Evolutionary conservation across 305 asterid genomes (phyloP).

Genomic region (Fraxinus nigra): DNA sequence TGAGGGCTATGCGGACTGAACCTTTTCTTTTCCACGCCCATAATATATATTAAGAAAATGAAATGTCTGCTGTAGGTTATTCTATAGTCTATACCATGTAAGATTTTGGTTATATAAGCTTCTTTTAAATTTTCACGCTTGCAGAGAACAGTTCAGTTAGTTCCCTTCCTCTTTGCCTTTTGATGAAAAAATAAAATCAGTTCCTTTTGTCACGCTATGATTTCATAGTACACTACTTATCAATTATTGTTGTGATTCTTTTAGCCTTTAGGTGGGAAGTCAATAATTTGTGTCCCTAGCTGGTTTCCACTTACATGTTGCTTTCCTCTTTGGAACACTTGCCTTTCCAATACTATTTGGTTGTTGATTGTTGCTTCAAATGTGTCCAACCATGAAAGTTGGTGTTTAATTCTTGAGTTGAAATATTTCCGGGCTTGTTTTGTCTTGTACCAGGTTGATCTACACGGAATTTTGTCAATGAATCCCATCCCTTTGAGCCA

Average conservation of each 20-base stretch:
- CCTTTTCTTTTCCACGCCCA: constrained; percentile 10
- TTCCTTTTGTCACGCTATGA: not conserved
- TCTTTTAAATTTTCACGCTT: not conserved
- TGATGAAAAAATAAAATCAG: not conserved
- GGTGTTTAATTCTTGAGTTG: not conserved
- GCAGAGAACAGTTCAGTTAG: not conserved
- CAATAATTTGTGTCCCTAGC: not conserved
- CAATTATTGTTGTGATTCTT: not conserved
- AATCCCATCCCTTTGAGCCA: constrained; percentile 45
- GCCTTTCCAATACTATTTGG: not conserved
- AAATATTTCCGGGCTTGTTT: not conserved
- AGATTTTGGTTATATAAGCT: not conserved
- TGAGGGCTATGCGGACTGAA: not conserved
- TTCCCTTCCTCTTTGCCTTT: not conserved
- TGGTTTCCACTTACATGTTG: not conserved
- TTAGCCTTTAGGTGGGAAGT: not conserved
- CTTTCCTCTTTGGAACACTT: not conserved
- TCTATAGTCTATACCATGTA: not conserved
- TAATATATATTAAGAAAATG: not conserved
- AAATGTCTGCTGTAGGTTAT: constrained; percentile 1
- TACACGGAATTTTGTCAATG: constrained; percentile 27
- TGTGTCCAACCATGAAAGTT: not conserved
- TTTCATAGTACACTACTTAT: not conserved
- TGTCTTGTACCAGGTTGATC: constrained; percentile 26
- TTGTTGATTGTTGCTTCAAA: not conserved